These are phyloP conservation scores for Quercus dentata DNA, from an alignment of 306 rosid species.

Conservation along the genomic window DNA sequence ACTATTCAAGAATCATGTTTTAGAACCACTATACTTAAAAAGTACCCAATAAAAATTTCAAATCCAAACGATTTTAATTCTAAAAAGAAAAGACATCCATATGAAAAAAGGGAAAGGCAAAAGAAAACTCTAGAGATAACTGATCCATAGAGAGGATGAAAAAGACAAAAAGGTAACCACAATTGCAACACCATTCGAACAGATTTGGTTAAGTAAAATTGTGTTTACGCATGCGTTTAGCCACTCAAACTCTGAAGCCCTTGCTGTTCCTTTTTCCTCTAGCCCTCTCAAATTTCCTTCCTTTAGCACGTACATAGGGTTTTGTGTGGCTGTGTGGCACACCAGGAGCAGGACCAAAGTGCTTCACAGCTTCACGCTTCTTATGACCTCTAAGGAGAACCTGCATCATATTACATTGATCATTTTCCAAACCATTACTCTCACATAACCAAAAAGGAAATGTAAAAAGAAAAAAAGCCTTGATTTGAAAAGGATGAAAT, in stretches of 20 bases:
- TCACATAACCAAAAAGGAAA: neutral
- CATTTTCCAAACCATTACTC: neutral
- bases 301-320: constrained; percentile 50
- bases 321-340: constrained; percentile 69
- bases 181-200: neutral
- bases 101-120: neutral
- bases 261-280: constrained; percentile 60
- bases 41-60: neutral
- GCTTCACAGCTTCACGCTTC: constrained; percentile 71
- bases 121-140: neutral
- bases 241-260: constrained; percentile 52
- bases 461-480: neutral
- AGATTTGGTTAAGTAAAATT: neutral
- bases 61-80: neutral
- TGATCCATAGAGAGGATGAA: neutral
- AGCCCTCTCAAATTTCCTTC: constrained; percentile 54
- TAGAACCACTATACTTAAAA: neutral
- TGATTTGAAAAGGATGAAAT: neutral
- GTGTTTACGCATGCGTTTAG: constrained; percentile 1
- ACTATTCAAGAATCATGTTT: neutral
- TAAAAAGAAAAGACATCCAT: neutral
- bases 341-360: constrained; percentile 70
- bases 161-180: neutral
- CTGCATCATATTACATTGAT: constrained; percentile 19
- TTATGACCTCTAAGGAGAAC: constrained; percentile 62